These are phyloP conservation scores for Penicillium daleae DNA, from an alignment of 495 filamentous ascomycete genomes.

Conservation along the genomic window DNA sequence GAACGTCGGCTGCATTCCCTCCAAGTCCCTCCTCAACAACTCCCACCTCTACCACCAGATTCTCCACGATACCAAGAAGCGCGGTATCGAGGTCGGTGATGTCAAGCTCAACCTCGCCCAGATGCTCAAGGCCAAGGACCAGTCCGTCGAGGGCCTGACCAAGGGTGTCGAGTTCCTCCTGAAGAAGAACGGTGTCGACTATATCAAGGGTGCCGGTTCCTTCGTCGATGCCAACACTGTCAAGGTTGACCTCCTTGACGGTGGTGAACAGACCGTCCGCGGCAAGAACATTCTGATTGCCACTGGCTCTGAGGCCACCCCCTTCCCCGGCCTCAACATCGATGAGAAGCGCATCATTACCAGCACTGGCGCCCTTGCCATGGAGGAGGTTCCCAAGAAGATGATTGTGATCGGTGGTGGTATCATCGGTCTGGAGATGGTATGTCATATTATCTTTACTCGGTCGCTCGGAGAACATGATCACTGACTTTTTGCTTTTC, in stretches of 20 bases:
- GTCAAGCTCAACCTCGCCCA: slow-evolving; percentile 92
- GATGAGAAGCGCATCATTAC: slow-evolving; percentile 97
- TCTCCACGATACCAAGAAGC: slow-evolving; percentile 94
- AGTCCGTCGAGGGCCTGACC: slow-evolving; percentile 84
- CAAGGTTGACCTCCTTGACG: slow-evolving; percentile 85
- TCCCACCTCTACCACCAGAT: slow-evolving; percentile 98
- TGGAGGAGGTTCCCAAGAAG: slow-evolving; percentile 92
- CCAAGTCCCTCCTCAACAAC: slow-evolving; percentile 99
- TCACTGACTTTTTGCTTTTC: background rate
- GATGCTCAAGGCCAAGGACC: slow-evolving; percentile 98
- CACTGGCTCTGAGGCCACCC: slow-evolving; percentile 90
- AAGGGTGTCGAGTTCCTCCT: slow-evolving; percentile 97
- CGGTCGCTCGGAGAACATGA: background rate
- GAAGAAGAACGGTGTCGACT: slow-evolving; percentile 98
- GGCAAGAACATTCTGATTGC: slow-evolving; percentile 98
- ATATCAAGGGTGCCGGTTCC: slow-evolving; percentile 87
- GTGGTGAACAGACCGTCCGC: slow-evolving; percentile 80
- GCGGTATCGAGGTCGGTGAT: slow-evolving; percentile 94
- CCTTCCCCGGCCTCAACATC: slow-evolving; percentile 93
- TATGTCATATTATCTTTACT: slow-evolving; percentile 34
- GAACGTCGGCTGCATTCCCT: slow-evolving; percentile 99
- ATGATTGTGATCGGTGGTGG: slow-evolving; percentile 98
- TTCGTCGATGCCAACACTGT: slow-evolving; percentile 90
- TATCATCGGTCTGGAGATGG: slow-evolving; percentile 99
- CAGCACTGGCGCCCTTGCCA: slow-evolving; percentile 89